Conservation (phyloP, 108 stramenopile genomes). For the Skeletonema costatum region DNA sequence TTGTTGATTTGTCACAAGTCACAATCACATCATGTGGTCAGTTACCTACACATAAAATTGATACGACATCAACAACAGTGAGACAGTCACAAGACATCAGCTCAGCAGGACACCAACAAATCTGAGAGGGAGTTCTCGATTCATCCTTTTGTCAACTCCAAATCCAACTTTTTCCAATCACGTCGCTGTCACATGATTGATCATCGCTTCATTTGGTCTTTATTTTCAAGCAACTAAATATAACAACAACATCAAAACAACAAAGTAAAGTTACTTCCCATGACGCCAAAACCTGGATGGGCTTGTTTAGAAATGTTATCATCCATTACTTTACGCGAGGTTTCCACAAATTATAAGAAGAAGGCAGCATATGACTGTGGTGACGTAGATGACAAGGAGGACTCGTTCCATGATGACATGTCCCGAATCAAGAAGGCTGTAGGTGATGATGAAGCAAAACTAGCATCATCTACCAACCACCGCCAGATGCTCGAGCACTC, state of each 20-base stretch:
- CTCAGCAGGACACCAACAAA: neutral
- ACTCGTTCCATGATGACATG: neutral
- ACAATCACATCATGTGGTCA: too few relatives aligned
- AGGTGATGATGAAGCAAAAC: neutral
- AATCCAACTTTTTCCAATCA: neutral
- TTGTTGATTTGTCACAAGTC: too few relatives aligned
- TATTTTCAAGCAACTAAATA: neutral
- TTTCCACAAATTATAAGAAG: neutral
- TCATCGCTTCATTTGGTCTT: neutral
- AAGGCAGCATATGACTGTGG: neutral
- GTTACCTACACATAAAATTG: too few relatives aligned
- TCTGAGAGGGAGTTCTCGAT: neutral
- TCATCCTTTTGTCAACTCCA: neutral
- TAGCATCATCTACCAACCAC: neutral
- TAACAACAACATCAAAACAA: neutral
- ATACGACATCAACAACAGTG: neutral
- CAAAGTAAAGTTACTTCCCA: neutral
- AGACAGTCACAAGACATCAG: neutral
- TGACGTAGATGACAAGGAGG: neutral
- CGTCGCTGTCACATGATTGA: neutral
- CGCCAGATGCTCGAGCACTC: slow-evolving; percentile 11
- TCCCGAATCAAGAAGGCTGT: neutral
- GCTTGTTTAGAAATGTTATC: neutral
- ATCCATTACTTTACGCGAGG: neutral
- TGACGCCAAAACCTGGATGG: neutral